Conservation (phyloP, 805 yeast genomes). For the Starmerella bombicola region DNA sequence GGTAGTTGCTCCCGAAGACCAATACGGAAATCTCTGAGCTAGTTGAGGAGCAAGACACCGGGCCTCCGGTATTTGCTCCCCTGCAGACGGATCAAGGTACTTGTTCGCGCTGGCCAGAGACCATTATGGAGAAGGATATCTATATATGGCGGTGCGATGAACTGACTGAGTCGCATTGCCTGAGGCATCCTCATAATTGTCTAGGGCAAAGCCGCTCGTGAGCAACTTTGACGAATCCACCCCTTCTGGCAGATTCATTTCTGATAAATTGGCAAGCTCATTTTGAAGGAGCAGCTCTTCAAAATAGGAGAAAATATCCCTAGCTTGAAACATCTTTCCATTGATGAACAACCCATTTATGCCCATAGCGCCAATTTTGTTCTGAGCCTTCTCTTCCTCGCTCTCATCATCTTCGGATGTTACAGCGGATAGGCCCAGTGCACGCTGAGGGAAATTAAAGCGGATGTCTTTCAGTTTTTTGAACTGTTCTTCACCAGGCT, state of each 20-base stretch:
- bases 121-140: too few species aligned
- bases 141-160: too few species aligned
- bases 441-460: slow-evolving; percentile 45
- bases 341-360: slow-evolving; percentile 43
- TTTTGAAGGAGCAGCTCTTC: slow-evolving; percentile 33
- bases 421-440: slow-evolving; percentile 29
- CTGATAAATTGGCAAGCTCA: slow-evolving; percentile 21
- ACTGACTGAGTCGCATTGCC: background rate
- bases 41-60: too few species aligned
- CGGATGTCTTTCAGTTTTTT: slow-evolving; percentile 25
- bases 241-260: slow-evolving; percentile 29
- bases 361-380: slow-evolving; percentile 25
- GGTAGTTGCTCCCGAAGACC: too few species aligned
- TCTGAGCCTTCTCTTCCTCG: slow-evolving; percentile 23
- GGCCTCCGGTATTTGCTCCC: too few species aligned
- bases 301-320: slow-evolving; percentile 27
- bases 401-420: slow-evolving; percentile 24
- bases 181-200: slow-evolving; percentile 12
- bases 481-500: slow-evolving; percentile 3
- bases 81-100: too few species aligned
- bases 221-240: slow-evolving; percentile 26
- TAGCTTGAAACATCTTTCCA: slow-evolving; percentile 41
- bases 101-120: too few species aligned
- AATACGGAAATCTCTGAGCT: too few species aligned
- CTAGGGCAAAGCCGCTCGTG: slow-evolving; percentile 10